Evolutionary conservation across 1,284 basidiomycete species (phyloP), one percentile per base, ranked within the genome.

Genomic region (Sutorius eximius): DNA sequence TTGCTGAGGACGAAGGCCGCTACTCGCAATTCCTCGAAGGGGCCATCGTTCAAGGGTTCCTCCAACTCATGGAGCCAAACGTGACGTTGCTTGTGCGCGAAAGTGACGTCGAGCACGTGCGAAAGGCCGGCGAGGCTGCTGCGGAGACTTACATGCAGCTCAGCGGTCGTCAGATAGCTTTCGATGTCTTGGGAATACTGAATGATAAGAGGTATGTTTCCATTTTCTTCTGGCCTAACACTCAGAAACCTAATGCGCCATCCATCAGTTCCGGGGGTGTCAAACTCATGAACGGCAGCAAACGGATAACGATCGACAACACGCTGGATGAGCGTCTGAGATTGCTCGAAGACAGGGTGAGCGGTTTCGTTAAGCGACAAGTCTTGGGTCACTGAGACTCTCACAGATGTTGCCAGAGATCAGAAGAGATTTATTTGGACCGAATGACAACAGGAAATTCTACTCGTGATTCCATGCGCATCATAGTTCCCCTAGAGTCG

Each of bases 381-480:
- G 41, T 29, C 18, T 44, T 15, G 11, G 32, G 32, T 18, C 22
- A 18, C 37, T 59, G 36, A 67, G 27, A 32, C n/a, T 44, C 32
- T 30, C 29, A 3, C 57, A 94, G 91, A 95, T 95, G 94, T 77
- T 96, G 41, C 94, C 93, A 2, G 93, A 95, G 75, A 91, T 96
- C 62, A 80, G 94, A 63, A 80, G 78, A 61, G 87, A 93, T 64
- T 77, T 96, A 43, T 96, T 95, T 64, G 93, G 93, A 37, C 74
- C 81, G 42, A 95, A 95, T 71, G 81, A 83, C 68, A 95, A 93
- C 77, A 84, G 92, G 69, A 93, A 91, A 71, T 93, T 93, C 79
- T 89, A 85, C 74, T 86, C 82, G 67, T 87, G 61, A 51, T 18
- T 27, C 8, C 22, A 22, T 45, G 13, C 18, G 29, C 18, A 45